Evolutionary conservation across 2,329 filamentous ascomycete species (phyloP).

Genomic region (Cytospora chrysosperma): DNA sequence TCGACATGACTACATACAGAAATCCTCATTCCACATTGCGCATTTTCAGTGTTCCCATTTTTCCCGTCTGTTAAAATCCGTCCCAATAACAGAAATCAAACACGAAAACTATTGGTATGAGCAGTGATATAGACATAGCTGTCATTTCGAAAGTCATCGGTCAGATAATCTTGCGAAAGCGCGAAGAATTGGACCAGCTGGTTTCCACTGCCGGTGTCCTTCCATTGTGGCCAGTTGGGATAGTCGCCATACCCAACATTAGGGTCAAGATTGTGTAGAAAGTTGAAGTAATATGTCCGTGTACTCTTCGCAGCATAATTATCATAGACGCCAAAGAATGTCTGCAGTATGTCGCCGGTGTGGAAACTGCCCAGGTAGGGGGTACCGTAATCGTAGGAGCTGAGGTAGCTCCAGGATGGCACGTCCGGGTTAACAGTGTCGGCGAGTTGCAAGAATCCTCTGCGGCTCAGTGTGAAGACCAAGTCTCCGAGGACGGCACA

Average conservation of each 20-base stretch:
- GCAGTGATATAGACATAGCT: slow-evolving; percentile 27
- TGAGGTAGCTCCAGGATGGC: slow-evolving; percentile 72
- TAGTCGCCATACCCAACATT: slow-evolving; percentile 51
- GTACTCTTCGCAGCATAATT: slow-evolving; percentile 61
- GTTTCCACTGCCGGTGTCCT: slow-evolving; percentile 33
- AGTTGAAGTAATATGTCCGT: slow-evolving; percentile 70
- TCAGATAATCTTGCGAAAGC: slow-evolving; percentile 28
- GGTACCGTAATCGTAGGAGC: slow-evolving; percentile 69
- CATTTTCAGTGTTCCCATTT: too few species aligned
- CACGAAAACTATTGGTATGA: slow-evolving; percentile 25
- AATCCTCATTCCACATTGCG: too few species aligned
- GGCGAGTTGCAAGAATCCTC: slow-evolving; percentile 57
- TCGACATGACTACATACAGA: too few species aligned
- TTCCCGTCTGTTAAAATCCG: background rate
- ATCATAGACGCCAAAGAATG: slow-evolving; percentile 64
- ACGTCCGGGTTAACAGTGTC: slow-evolving; percentile 52
- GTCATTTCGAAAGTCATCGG: slow-evolving; percentile 40
- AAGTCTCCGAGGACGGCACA: slow-evolving; percentile 75
- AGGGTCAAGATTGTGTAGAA: slow-evolving; percentile 69
- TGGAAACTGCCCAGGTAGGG: slow-evolving; percentile 77
- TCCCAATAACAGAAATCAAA: background rate
- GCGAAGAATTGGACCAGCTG: slow-evolving; percentile 50
- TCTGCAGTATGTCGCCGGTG: slow-evolving; percentile 65
- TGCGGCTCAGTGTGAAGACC: slow-evolving; percentile 70
- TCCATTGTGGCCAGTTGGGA: slow-evolving; percentile 44